Evolutionary conservation across 805 yeast genomes (phyloP).

Genomic region (Saturnispora zaruensis): DNA sequence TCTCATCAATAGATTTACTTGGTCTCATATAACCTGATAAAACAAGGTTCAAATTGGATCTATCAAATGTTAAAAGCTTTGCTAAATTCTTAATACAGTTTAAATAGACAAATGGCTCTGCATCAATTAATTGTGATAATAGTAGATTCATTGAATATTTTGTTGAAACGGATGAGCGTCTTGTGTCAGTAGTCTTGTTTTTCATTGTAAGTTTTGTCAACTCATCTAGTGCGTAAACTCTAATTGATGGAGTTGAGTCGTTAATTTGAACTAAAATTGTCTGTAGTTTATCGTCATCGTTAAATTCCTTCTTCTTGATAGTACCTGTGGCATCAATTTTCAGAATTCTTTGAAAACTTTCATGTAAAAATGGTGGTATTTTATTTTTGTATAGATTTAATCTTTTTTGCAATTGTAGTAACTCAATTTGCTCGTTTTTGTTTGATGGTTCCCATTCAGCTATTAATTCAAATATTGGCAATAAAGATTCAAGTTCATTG

Average conservation of each 20-base stretch:
- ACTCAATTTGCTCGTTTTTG: conserved; percentile 4
- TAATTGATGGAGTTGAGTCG: conserved; percentile 74
- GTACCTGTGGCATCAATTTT: not conserved
- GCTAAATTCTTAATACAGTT: conserved; percentile 77
- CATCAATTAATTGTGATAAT: conserved; percentile 55
- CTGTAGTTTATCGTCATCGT: conserved; percentile 35
- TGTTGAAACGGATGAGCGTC: not conserved
- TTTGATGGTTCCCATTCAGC: conserved; percentile 1
- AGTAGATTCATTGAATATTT: conserved; percentile 55
- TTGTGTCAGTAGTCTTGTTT: conserved; percentile 21
- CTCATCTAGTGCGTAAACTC: conserved; percentile 75
- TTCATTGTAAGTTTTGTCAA: conserved; percentile 40
- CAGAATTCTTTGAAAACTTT: conserved; percentile 4
- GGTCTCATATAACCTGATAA: conserved; percentile 11
- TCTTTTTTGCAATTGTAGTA: conserved; percentile 11
- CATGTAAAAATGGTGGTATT: conserved; percentile 4
- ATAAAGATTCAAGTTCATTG: conserved; percentile 26
- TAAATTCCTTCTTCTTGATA: conserved; percentile 10
- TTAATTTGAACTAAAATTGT: conserved; percentile 60
- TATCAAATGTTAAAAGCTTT: conserved; percentile 40
- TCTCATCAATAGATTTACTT: conserved; percentile 42
- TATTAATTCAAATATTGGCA: conserved; percentile 11
- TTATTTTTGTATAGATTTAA: not conserved
- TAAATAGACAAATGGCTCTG: conserved; percentile 81
- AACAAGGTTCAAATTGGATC: conserved; percentile 9